phyloP scores from a whole-genome alignment of 495 filamentous ascomycete genomes.

The Staphylotrichum tortipilum region DNA sequence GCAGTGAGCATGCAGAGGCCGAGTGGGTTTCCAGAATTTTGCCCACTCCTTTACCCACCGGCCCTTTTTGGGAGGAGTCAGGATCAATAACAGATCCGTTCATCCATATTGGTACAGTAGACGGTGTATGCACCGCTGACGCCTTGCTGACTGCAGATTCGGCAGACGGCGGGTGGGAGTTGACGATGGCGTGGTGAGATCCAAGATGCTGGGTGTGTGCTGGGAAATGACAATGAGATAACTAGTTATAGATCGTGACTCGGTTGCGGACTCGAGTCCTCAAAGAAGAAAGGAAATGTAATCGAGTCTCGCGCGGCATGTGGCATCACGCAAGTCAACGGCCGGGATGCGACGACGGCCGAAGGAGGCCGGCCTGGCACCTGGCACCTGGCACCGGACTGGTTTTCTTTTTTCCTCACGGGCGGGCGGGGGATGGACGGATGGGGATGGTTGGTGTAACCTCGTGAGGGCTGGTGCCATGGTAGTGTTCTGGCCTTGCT shows the following conservation, averaged over 20 bases:
- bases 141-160: conserved; percentile 6
- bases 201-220: neutral
- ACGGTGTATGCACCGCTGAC: conserved; percentile 1
- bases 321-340: neutral
- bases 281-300: too few species aligned
- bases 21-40: neutral
- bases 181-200: neutral
- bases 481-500: too few species aligned
- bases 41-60: neutral
- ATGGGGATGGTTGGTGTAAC: too few species aligned
- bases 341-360: neutral
- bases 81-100: neutral
- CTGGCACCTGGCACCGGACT: too few species aligned
- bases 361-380: too few species aligned
- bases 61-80: neutral
- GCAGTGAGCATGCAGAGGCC: conserved; percentile 2
- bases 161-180: neutral
- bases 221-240: neutral
- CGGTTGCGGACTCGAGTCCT: too few species aligned
- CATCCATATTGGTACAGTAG: conserved; percentile 11
- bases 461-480: too few species aligned
- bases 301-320: too few species aligned
- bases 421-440: too few species aligned
- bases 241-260: neutral
- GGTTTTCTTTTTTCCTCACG: too few species aligned